These are phyloP conservation scores for Zygotorulaspora chibaensis DNA, from an alignment of 805 yeast species.

Conservation along the genomic window DNA sequence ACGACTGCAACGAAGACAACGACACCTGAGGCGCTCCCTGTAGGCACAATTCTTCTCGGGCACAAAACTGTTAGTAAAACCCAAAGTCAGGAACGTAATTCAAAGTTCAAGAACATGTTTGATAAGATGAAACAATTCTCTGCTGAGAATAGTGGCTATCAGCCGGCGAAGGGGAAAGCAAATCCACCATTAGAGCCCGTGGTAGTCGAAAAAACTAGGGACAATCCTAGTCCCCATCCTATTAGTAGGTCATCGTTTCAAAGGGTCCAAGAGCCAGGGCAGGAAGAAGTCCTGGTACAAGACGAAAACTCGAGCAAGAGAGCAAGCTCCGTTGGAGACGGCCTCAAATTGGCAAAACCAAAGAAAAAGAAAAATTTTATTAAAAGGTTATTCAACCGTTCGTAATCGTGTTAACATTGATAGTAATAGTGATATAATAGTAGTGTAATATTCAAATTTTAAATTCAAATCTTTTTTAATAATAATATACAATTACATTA, in stretches of 20 bases:
- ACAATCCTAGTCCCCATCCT: too few relatives aligned
- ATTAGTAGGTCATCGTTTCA: neutral
- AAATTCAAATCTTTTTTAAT: neutral
- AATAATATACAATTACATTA: neutral
- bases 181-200: neutral
- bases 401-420: conserved; percentile 1
- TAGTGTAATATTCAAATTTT: neutral
- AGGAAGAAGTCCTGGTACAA: conserved; percentile 1
- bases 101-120: conserved; percentile 27
- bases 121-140: conserved; percentile 33
- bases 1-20: conserved; percentile 9
- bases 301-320: conserved; percentile 1
- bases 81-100: conserved; percentile 2
- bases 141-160: conserved; percentile 34
- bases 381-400: conserved; percentile 15
- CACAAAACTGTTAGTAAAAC: neutral
- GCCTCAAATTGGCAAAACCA: neutral
- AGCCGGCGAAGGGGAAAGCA: conserved; percentile 18
- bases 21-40: conserved; percentile 6
- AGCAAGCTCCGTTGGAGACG: neutral
- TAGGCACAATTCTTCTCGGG: neutral
- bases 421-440: neutral
- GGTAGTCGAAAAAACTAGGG: neutral
- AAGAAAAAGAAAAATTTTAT: conserved; percentile 10
- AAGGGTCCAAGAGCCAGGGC: neutral